Conservation (phyloP, 2,329 filamentous ascomycete genomes). For the Neonectria punicea region DNA sequence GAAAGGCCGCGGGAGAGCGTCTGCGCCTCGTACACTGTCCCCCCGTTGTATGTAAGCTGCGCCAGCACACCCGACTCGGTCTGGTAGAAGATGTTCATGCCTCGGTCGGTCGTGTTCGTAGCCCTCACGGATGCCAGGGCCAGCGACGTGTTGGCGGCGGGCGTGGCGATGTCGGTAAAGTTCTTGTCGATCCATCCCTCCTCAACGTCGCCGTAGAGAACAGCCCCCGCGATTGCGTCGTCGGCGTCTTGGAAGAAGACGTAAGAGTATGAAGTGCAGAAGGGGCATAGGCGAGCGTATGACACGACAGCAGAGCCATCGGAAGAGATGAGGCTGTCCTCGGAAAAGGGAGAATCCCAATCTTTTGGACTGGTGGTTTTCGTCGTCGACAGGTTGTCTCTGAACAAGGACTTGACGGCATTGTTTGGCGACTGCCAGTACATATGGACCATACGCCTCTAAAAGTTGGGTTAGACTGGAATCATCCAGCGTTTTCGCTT, state of each 20-base stretch:
- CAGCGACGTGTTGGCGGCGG: constrained; percentile 1
- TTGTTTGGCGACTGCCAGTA: constrained; percentile 19
- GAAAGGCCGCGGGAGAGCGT: constrained; percentile 1
- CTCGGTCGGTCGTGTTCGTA: neutral
- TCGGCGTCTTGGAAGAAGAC: constrained; percentile 12
- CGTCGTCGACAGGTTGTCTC: too few species aligned
- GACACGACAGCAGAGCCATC: constrained; percentile 5
- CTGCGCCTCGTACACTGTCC: neutral
- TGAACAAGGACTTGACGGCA: constrained; percentile 10
- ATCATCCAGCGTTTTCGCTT: too few species aligned
- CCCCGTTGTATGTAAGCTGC: constrained; percentile 6
- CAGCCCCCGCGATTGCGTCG: neutral
- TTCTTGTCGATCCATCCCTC: constrained; percentile 2
- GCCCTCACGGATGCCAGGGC: neutral
- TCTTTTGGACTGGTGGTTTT: too few species aligned
- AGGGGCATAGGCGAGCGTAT: constrained; percentile 11
- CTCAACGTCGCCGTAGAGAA: neutral
- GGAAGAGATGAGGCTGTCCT: neutral
- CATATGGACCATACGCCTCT: too few species aligned
- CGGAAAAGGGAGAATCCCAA: constrained; percentile 9
- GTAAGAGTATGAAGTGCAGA: neutral
- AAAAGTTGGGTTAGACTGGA: too few species aligned
- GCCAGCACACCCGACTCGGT: constrained; percentile 11
- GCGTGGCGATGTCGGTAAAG: neutral
- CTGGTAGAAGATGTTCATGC: constrained; percentile 14